Evolutionary conservation across 495 filamentous ascomycete species (phyloP), one percentile per base, ranked within the genome.

Genomic region (Pyronema domesticum): DNA sequence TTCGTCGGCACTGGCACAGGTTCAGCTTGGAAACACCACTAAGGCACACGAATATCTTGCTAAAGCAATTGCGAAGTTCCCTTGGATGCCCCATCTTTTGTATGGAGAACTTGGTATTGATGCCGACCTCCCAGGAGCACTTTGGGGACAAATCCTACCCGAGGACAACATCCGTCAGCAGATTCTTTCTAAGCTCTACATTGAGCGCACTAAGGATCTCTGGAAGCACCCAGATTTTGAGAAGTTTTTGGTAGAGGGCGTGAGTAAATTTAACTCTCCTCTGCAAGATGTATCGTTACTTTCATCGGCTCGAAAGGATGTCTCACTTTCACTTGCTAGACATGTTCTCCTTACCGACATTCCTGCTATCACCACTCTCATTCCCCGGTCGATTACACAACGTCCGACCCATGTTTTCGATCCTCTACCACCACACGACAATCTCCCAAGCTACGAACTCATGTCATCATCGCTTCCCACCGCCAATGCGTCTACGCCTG

Each of bases 141-240:
- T 95, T 36, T 96, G 89, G 89, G 89, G 85, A 40, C 73, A 78
- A 49, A 72, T 76, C 61, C 78, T 88, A 18, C 76, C 78, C 6
- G 70, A 76, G 10, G 72, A 76, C n/a, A 83, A 94, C 54, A 72
- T 19, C 9, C 34, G 63, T 6, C 59, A 66, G 37, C 33, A 23
- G 3, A 17, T 96, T 9, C 71, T 88, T 52, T 78, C 80, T 1
- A 79, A 85, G 57, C 73, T 95, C 0, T 96, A 95, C 66, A 76
- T 88, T 37, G 70, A 78, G 18, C 78, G 81, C 34, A 77, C 85
- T 3, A 91, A 89, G 62, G 86, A 94, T 61, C 73, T 95, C 13
- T 99, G 93, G 93, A 86, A 85, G 56, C 86, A 82, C 1, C 76
- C 88, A 0, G 80, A 85, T 59, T 76, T 80, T 7, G 77, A 76